Conservation (phyloP, 768 basidiomycete species). For the Leccinum variicolor region DNA sequence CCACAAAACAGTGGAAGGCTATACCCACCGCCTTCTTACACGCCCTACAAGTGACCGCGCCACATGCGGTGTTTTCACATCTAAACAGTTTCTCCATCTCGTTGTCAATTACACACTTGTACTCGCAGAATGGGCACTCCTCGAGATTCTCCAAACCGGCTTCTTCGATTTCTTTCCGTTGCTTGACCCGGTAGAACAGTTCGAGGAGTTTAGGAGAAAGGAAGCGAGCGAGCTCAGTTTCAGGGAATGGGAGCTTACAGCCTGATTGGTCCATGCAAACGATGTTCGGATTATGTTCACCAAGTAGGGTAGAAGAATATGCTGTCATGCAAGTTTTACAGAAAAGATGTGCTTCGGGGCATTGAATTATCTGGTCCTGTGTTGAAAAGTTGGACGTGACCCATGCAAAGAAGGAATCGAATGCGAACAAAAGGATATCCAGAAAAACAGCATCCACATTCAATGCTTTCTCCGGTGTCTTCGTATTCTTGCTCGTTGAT, state of each 20-base stretch:
- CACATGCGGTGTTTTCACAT: slow-evolving; percentile 63
- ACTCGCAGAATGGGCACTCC: slow-evolving; percentile 91
- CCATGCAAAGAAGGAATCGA: neutral
- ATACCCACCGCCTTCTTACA: slow-evolving; percentile 69
- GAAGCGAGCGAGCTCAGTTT: slow-evolving; percentile 64
- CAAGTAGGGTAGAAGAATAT: slow-evolving; percentile 67
- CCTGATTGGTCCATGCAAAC: slow-evolving; percentile 82
- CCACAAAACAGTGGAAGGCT: neutral
- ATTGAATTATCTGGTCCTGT: slow-evolving; percentile 84
- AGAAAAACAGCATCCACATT: slow-evolving; percentile 87
- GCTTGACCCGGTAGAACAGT: slow-evolving; percentile 71
- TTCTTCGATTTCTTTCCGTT: slow-evolving; percentile 73
- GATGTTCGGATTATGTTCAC: slow-evolving; percentile 57
- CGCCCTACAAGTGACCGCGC: slow-evolving; percentile 68
- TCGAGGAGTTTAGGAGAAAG: slow-evolving; percentile 63
- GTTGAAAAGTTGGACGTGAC: slow-evolving; percentile 1
- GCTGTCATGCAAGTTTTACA: slow-evolving; percentile 67
- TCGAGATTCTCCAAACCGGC: slow-evolving; percentile 80
- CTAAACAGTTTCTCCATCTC: slow-evolving; percentile 57
- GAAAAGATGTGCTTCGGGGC: slow-evolving; percentile 86
- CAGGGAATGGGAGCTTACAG: slow-evolving; percentile 65
- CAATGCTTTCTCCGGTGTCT: slow-evolving; percentile 60
- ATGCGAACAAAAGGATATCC: slow-evolving; percentile 64
- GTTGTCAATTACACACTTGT: slow-evolving; percentile 74
- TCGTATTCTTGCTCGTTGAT: slow-evolving; percentile 41